phyloP scores from a whole-genome alignment of 306 rosid species.

The Malus asiatica region DNA sequence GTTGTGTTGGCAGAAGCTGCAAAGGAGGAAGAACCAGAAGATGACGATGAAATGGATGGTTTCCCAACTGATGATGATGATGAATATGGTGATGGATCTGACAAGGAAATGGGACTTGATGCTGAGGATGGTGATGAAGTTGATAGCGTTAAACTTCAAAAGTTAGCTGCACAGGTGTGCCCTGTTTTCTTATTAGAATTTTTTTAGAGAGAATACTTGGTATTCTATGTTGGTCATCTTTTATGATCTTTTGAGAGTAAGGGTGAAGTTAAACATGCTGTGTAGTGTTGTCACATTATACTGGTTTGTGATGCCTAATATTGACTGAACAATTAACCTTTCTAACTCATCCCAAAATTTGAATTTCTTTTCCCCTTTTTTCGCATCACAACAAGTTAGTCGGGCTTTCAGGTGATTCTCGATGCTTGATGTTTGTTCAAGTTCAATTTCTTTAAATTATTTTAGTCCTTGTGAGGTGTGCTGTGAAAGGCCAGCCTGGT shows the following conservation, averaged over 20 bases:
- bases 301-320: background rate
- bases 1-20: constrained; percentile 56
- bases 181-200: background rate
- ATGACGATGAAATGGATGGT: constrained; percentile 95
- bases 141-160: constrained; percentile 60
- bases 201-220: background rate
- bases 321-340: background rate
- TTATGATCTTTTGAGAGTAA: background rate
- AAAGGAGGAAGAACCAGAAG: constrained; percentile 81
- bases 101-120: constrained; percentile 89
- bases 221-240: background rate
- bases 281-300: background rate
- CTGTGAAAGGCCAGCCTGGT: background rate
- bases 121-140: constrained; percentile 83
- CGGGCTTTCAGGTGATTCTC: background rate
- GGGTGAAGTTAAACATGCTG: background rate
- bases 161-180: constrained; percentile 86
- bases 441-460: background rate
- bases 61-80: constrained; percentile 80
- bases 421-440: background rate
- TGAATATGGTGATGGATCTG: constrained; percentile 76
- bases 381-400: background rate
- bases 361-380: background rate
- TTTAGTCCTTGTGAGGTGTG: background rate
- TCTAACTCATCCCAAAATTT: background rate